These are phyloP conservation scores for Paxillus involutus DNA, from an alignment of 768 basidiomycete genomes.

Conservation along the genomic window DNA sequence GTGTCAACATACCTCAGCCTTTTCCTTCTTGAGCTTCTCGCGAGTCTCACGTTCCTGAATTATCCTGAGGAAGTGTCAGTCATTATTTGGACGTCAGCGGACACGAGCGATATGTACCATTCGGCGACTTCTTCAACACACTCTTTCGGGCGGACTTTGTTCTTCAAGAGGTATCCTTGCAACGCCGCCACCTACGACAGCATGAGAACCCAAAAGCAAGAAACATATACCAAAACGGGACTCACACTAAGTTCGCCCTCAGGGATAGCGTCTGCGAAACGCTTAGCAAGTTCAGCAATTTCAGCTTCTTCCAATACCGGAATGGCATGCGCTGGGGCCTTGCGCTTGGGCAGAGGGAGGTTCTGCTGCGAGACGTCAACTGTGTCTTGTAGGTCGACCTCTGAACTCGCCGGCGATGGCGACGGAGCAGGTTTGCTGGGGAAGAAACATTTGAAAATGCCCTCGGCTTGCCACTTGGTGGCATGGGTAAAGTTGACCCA, in stretches of 20 bases:
- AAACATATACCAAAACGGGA: conserved; percentile 10
- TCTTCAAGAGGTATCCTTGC: conserved; percentile 86
- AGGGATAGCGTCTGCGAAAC: conserved; percentile 80
- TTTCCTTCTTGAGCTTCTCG: conserved; percentile 83
- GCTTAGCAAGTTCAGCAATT: conserved; percentile 74
- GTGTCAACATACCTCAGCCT: conserved; percentile 45
- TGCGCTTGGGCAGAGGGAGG: conserved; percentile 66
- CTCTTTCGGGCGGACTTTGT: conserved; percentile 86
- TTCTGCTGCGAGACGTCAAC: conserved; percentile 63
- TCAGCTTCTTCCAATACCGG: conserved; percentile 76
- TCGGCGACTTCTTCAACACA: conserved; percentile 77
- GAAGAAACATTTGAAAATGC: conserved; percentile 95
- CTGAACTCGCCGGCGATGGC: conserved; percentile 7
- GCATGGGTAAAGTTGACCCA: conserved; percentile 92
- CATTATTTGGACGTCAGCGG: conserved; percentile 3
- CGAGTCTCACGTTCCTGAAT: conserved; percentile 79
- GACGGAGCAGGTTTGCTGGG: conserved; percentile 47
- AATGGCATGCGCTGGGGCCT: conserved; percentile 53
- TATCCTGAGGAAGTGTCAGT: conserved; percentile 38
- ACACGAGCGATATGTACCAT: conserved; percentile 47
- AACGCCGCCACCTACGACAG: conserved; percentile 67
- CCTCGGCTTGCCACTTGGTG: conserved; percentile 90
- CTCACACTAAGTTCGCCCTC: conserved; percentile 86
- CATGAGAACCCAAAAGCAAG: not conserved
- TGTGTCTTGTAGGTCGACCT: conserved; percentile 13